A percentile compares a stretch with the other conserved stretches of the same genome.
Evolutionary conservation across 805 yeast genomes (phyloP).

Genomic region (Candida andamanensis): DNA sequence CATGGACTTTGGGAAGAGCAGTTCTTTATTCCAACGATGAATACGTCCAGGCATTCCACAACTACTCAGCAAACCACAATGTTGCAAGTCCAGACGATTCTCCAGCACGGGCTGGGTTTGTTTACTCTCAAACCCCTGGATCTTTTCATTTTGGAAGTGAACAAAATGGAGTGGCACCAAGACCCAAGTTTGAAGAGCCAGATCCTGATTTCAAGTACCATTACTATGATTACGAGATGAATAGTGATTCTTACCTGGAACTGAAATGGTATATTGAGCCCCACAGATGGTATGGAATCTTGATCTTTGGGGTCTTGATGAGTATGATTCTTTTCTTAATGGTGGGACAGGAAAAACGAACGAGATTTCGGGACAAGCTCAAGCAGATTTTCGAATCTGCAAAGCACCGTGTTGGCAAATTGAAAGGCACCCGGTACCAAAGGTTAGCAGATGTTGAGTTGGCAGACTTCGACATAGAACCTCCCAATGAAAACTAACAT

Average conservation of each 20-base stretch:
- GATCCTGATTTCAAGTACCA: constrained; percentile 15
- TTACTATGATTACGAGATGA: constrained; percentile 26
- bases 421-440: neutral
- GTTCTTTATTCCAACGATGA: constrained; percentile 57
- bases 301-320: constrained; percentile 23
- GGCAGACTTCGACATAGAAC: neutral
- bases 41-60: constrained; percentile 38
- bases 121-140: constrained; percentile 43
- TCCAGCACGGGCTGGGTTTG: constrained; percentile 40
- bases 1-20: constrained; percentile 61
- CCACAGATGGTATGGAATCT: constrained; percentile 36
- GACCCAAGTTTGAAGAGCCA: constrained; percentile 39
- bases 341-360: constrained; percentile 18
- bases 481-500: no score
- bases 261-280: constrained; percentile 43
- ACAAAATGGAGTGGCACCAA: constrained; percentile 25
- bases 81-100: constrained; percentile 1
- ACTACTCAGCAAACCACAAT: constrained; percentile 17
- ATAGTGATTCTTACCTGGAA: constrained; percentile 21
- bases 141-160: constrained; percentile 54
- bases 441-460: neutral
- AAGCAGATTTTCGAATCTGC: neutral
- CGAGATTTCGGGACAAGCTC: neutral
- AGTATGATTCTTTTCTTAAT: constrained; percentile 24
- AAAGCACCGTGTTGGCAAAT: no score